Base-by-base conservation (phyloP, 768 basidiomycete species). In the Russula earlei region DNA sequence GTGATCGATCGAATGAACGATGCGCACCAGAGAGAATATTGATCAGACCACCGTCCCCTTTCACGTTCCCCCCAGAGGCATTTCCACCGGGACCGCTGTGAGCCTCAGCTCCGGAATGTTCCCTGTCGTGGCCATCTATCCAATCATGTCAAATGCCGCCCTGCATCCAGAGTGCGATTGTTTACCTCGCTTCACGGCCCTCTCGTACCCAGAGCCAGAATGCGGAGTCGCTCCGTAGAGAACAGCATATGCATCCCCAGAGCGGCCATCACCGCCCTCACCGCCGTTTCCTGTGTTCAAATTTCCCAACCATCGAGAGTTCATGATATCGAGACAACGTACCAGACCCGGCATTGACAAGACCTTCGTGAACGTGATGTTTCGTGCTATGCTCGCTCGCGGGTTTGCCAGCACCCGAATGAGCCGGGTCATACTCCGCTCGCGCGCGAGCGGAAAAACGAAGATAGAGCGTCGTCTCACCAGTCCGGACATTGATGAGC, bases 61-160 rank as follows among this genome's bases (percentile, higher is more conserved):
- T 24, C 12, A 34, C 56, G 19, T 38, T 29, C 27, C 59, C 59
- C 20, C 59, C 59, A 15, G 55, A 46, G 24, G 56, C 59, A n/a
- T 60, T 15, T 14, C 59, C 59, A 49, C 56, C 56, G 4, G 29
- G 5, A 44, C 59, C 59, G 27, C 50, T 24, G 51, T 53, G 38
- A 9, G 56, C 55, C 7, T 36, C 25, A 17, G 57, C 34, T 33
- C 52, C 52, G 12, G 52, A 43, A 20, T 37, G 12, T 29, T 11
- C 33, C 19, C 7, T 25, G 40, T 19, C 10, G 9, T 17, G 31
- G 7, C 33, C 51, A 22, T 36, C 50, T 52, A 24, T 24, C 7
- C 38, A 15, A 0, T 24, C 25, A 3, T 37, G 20, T 57, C 37
- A 57, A 20, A n/a, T 42, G 9, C 5, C 9, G 17, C 14, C 22